Conservation (phyloP, 805 yeast species). For the Hagleromyces aurorensis region DNA sequence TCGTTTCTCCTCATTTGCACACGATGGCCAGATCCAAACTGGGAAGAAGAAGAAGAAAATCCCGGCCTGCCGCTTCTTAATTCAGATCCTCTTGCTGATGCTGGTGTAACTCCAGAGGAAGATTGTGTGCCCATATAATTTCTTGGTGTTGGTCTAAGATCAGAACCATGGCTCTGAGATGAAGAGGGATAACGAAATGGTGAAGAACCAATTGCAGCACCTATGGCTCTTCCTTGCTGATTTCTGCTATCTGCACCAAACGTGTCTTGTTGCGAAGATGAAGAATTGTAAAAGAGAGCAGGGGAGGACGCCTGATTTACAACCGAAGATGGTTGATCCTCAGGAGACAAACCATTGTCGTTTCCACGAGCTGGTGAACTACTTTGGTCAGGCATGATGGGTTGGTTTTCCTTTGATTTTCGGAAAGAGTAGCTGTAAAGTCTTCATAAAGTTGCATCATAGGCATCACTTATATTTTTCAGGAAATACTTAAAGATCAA, state of each 20-base stretch:
- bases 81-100: slow-evolving; percentile 32
- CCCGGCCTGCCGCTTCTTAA: slow-evolving; percentile 38
- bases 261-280: slow-evolving; percentile 28
- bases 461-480: too few relatives aligned
- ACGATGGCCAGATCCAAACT: slow-evolving; percentile 31
- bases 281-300: slow-evolving; percentile 29
- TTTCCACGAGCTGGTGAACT: slow-evolving; percentile 33
- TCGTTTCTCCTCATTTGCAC: slow-evolving; percentile 67
- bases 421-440: too few relatives aligned
- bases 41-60: slow-evolving; percentile 16
- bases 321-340: slow-evolving; percentile 30
- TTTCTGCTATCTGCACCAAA: slow-evolving; percentile 15
- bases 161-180: slow-evolving; percentile 28
- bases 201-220: slow-evolving; percentile 34
- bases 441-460: neutral
- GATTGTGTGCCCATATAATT: slow-evolving; percentile 8
- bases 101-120: slow-evolving; percentile 13
- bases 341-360: slow-evolving; percentile 31
- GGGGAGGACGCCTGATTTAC: slow-evolving; percentile 34
- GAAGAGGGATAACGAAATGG: slow-evolving; percentile 41
- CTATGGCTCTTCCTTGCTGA: slow-evolving; percentile 6
- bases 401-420: too few relatives aligned
- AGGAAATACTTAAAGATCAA: too few relatives aligned
- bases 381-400: slow-evolving; percentile 27
- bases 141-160: slow-evolving; percentile 13